Evolutionary conservation across 441 rosid species (phyloP).

Genomic region (Arabidopsis hybrid): DNA sequence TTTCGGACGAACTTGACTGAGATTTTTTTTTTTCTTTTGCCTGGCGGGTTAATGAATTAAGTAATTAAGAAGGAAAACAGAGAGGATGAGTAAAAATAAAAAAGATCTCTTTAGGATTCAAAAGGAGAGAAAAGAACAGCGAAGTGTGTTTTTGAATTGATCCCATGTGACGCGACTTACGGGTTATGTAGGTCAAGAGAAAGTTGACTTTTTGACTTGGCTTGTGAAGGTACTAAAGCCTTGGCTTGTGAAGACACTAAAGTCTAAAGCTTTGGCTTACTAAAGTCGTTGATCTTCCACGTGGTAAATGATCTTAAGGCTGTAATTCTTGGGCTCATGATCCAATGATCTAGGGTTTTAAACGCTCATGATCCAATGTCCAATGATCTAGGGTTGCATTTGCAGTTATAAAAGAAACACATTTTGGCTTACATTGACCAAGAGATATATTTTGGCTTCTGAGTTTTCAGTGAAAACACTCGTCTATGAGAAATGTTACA

Average conservation of each 20-base stretch:
- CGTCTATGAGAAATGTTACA: too few relatives aligned
- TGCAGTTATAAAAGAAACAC: background rate
- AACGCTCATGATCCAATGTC: too few relatives aligned
- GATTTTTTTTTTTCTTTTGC: background rate
- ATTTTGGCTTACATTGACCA: background rate
- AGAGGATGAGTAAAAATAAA: background rate
- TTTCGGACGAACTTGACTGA: constrained; percentile 26
- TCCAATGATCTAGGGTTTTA: background rate
- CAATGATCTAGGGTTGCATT: background rate
- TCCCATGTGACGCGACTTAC: constrained; percentile 41
- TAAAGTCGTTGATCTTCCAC: too few relatives aligned
- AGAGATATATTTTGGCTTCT: too few relatives aligned
- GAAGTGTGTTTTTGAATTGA: constrained; percentile 21
- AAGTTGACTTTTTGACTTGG: constrained; percentile 25
- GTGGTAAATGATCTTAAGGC: too few relatives aligned
- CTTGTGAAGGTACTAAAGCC: background rate
- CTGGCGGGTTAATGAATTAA: constrained; percentile 16
- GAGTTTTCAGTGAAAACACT: too few relatives aligned
- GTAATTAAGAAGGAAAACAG: background rate
- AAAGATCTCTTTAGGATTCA: background rate
- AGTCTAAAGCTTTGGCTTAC: too few relatives aligned
- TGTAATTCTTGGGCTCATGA: too few relatives aligned
- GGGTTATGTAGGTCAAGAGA: constrained; percentile 10
- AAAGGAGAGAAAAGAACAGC: constrained; percentile 4
- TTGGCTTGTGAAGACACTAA: background rate